Conservation (phyloP, 2,329 filamentous ascomycete species). For the Cytospora piceicola region DNA sequence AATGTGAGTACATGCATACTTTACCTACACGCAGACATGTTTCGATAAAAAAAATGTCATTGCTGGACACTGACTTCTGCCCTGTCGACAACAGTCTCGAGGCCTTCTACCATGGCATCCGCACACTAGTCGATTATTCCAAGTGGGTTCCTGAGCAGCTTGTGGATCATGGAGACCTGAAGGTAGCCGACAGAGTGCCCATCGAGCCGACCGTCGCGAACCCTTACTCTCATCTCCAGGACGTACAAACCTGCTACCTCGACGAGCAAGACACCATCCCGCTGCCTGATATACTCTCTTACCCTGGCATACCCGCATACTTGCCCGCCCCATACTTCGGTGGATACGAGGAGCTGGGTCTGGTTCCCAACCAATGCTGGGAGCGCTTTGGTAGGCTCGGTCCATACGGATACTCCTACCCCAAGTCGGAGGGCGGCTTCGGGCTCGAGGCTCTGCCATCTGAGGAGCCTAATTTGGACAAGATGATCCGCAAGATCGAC, state of each 20-base stretch:
- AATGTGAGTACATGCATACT: constrained; percentile 8
- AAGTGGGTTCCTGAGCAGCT: constrained; percentile 29
- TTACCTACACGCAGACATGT: neutral
- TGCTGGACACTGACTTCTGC: constrained; percentile 5
- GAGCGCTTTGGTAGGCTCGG: constrained; percentile 72
- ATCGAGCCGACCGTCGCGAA: constrained; percentile 22
- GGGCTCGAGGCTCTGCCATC: constrained; percentile 62
- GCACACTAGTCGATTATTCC: constrained; percentile 29
- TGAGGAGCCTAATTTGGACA: constrained; percentile 60
- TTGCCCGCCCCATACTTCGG: constrained; percentile 68
- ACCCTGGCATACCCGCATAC: constrained; percentile 61
- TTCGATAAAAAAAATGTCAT: neutral
- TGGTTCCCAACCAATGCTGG: constrained; percentile 68
- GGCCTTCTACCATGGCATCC: constrained; percentile 29
- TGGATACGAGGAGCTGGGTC: constrained; percentile 61
- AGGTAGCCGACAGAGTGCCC: constrained; percentile 24
- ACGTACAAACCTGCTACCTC: constrained; percentile 49
- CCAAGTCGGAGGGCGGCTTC: constrained; percentile 63
- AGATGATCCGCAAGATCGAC: constrained; percentile 50
- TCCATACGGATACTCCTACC: constrained; percentile 68
- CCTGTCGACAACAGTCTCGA: constrained; percentile 15
- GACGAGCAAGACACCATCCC: constrained; percentile 54
- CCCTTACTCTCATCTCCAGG: constrained; percentile 25
- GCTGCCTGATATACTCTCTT: constrained; percentile 57
- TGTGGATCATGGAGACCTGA: constrained; percentile 23